Evolutionary conservation across 257 asterid species (phyloP).

Genomic region (Primulina huaijiensis): DNA sequence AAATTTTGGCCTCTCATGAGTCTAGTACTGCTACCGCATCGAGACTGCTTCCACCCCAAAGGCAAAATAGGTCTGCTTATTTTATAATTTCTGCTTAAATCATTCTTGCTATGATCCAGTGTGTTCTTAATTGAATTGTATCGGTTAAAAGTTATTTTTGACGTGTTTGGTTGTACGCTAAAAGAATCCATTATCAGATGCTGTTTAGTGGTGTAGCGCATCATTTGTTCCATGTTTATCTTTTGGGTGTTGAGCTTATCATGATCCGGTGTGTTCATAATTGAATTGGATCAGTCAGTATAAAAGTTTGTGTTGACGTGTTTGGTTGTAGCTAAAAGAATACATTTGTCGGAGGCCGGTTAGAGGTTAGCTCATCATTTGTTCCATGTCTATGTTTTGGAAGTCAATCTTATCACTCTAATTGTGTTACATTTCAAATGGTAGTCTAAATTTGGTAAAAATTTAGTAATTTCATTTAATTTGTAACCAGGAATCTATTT

Average conservation of each 20-base stretch:
- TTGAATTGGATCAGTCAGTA: not conserved
- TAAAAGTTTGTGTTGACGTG: not conserved
- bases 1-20: constrained; percentile 48
- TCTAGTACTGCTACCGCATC: constrained; percentile 33
- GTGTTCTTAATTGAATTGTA: not conserved
- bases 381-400: not conserved
- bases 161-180: not conserved
- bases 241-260: not conserved
- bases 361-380: not conserved
- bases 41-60: constrained; percentile 45
- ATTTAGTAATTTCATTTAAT: not conserved
- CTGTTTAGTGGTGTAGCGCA: not conserved
- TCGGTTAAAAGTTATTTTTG: not conserved
- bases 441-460: not conserved
- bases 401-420: not conserved
- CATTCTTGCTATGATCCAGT: not conserved
- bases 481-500: not conserved
- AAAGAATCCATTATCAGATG: not conserved
- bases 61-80: constrained; percentile 69
- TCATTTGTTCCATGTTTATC: not conserved
- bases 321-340: not conserved
- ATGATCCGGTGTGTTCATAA: not conserved
- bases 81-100: not conserved
- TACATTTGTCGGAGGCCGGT: not conserved
- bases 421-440: constrained; percentile 1